Conservation (phyloP, 2,329 filamentous ascomycete species). For the Colletotrichum costaricense region DNA sequence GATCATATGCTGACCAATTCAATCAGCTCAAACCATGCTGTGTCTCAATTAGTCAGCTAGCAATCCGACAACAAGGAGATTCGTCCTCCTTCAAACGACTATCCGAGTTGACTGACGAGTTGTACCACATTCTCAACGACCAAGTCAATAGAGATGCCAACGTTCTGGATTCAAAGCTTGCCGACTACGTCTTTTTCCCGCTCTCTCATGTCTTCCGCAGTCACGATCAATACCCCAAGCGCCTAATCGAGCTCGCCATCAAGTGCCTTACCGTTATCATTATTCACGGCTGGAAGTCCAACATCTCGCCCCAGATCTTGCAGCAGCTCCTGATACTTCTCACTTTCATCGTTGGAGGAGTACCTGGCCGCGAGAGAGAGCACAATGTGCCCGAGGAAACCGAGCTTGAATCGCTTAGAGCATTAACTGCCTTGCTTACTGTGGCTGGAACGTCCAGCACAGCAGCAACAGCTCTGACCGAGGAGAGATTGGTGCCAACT, state of each 20-base stretch:
- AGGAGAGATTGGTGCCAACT: conserved; percentile 75
- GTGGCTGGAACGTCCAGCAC: conserved; percentile 64
- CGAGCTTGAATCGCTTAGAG: conserved; percentile 75
- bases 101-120: conserved; percentile 55
- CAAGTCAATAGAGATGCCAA: conserved; percentile 56
- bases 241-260: conserved; percentile 79
- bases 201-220: conserved; percentile 86
- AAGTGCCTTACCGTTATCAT: conserved; percentile 81
- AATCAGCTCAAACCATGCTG: conserved; percentile 71
- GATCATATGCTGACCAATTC: conserved; percentile 1
- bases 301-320: conserved; percentile 77
- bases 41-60: conserved; percentile 68
- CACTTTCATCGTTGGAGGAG: conserved; percentile 82
- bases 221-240: conserved; percentile 77
- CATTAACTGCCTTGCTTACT: conserved; percentile 74
- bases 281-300: conserved; percentile 80
- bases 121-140: conserved; percentile 58
- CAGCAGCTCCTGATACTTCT: conserved; percentile 89
- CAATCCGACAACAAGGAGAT: conserved; percentile 59
- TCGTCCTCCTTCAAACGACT: conserved; percentile 56
- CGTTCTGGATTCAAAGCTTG: conserved; percentile 81
- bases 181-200: conserved; percentile 96
- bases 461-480: conserved; percentile 61
- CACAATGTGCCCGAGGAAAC: conserved; percentile 77
- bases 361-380: conserved; percentile 65